Conservation (phyloP, 1,284 basidiomycete species). For the Ganoderma sinense region DNA sequence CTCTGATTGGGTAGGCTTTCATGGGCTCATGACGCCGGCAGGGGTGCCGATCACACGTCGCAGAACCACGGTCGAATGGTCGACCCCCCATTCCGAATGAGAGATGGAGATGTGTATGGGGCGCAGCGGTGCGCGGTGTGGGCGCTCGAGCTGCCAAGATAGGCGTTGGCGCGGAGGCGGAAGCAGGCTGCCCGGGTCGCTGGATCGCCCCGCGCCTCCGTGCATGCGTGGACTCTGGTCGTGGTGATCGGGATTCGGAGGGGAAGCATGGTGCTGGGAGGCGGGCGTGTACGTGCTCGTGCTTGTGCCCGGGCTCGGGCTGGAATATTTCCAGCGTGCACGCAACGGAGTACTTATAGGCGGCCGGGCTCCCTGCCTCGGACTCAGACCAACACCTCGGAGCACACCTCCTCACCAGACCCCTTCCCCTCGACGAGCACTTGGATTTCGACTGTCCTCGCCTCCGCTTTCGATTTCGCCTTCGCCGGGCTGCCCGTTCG, state of each 20-base stretch:
- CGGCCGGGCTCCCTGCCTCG: background rate
- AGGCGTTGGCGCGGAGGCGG: slow-evolving; percentile 25
- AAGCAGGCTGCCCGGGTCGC: slow-evolving; percentile 22
- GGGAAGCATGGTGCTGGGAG: slow-evolving; percentile 11
- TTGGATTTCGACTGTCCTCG: background rate
- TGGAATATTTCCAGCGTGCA: slow-evolving; percentile 12
- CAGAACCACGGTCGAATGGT: slow-evolving; percentile 17
- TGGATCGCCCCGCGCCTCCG: slow-evolving; percentile 8
- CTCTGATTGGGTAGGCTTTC: slow-evolving; percentile 23
- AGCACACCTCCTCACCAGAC: background rate
- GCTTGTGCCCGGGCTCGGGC: background rate
- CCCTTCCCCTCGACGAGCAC: background rate
- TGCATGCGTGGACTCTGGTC: background rate
- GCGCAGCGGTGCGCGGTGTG: slow-evolving; percentile 4
- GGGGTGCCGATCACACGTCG: slow-evolving; percentile 31
- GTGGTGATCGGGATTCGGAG: slow-evolving; percentile 13
- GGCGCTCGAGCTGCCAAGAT: slow-evolving; percentile 14
- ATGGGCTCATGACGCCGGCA: background rate
- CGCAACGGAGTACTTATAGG: slow-evolving; percentile 24
- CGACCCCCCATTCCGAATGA: background rate
- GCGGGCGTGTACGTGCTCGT: slow-evolving; percentile 11
- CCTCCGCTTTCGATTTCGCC: too few species aligned
- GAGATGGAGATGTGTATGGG: background rate
- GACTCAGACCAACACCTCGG: slow-evolving; percentile 12
- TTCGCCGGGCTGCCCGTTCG: background rate